These are phyloP conservation scores for Aspergillus pseudonomiae DNA, from an alignment of 2,329 filamentous ascomycete genomes.

Conservation along the genomic window DNA sequence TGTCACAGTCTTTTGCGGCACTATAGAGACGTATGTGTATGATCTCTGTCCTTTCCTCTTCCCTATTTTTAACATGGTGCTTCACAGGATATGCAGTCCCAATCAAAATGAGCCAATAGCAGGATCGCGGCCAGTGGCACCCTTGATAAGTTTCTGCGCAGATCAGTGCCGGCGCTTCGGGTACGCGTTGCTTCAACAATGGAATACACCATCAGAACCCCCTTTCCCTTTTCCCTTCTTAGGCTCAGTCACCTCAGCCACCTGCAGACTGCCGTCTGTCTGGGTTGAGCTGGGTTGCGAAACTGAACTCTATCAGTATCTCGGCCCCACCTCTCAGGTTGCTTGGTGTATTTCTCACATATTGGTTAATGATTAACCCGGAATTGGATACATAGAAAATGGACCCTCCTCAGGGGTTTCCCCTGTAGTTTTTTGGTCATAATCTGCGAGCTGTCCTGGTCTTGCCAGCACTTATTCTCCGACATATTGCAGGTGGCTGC, in stretches of 20 bases:
- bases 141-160: slow-evolving; percentile 1
- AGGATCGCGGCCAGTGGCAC: neutral
- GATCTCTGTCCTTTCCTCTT: neutral
- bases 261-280: slow-evolving; percentile 9
- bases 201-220: neutral
- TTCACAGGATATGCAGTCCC: neutral
- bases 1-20: neutral
- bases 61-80: neutral
- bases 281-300: slow-evolving; percentile 4
- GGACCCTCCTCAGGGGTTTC: neutral
- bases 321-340: slow-evolving; percentile 14
- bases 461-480: slow-evolving; percentile 6
- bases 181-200: slow-evolving; percentile 1
- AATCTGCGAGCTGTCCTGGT: neutral
- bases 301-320: slow-evolving; percentile 16
- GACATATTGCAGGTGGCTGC: slow-evolving; percentile 6
- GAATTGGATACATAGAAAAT: slow-evolving; percentile 7
- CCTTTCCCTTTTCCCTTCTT: slow-evolving; percentile 6
- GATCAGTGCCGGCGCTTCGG: slow-evolving; percentile 9
- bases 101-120: neutral
- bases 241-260: slow-evolving; percentile 3
- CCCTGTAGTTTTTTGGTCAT: neutral
- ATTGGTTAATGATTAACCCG: neutral
- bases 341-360: slow-evolving; percentile 19
- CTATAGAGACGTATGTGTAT: neutral